Percentiles rank a stretch among this genome's conserved stretches.
phyloP scores from a whole-genome alignment of 768 basidiomycete species.

The Rhizopogon salebrosus region DNA sequence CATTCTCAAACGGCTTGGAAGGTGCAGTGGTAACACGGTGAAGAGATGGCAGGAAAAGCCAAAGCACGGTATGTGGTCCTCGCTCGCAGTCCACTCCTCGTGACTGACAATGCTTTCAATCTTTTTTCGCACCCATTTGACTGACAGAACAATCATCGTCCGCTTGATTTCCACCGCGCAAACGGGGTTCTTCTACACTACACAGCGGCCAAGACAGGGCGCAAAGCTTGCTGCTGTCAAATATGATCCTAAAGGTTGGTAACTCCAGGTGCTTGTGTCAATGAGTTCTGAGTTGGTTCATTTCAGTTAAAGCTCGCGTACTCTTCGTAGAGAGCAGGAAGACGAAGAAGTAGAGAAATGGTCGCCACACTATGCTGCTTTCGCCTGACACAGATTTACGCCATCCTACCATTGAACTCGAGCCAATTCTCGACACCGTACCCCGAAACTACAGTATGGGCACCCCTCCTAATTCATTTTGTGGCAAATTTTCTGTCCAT shows the following conservation, averaged over 20 bases:
- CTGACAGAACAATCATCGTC: conserved; percentile 70
- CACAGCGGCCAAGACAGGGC: conserved; percentile 64
- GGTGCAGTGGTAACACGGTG: not conserved
- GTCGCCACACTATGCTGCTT: not conserved
- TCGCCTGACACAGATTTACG: not conserved
- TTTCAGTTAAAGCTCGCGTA: conserved; percentile 61
- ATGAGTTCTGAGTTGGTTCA: not conserved
- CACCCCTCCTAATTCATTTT: too few species aligned
- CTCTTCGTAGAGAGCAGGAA: conserved; percentile 79
- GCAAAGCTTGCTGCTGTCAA: conserved; percentile 88
- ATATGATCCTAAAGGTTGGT: conserved; percentile 80
- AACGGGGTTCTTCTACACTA: conserved; percentile 90
- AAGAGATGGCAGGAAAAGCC: conserved; percentile 51
- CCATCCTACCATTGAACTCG: not conserved
- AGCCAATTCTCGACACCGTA: not conserved
- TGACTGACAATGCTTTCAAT: not conserved
- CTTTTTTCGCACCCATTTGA: not conserved
- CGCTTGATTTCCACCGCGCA: conserved; percentile 88
- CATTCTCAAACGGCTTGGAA: not conserved
- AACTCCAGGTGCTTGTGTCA: not conserved
- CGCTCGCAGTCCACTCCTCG: not conserved
- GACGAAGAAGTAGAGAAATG: conserved; percentile 47
- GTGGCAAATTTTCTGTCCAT: not conserved
- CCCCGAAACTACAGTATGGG: not conserved
- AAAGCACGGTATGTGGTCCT: conserved; percentile 43